Evolutionary conservation across 352 stramenopile genomes (phyloP).

Genomic region (Halophytophthora polymorphica): DNA sequence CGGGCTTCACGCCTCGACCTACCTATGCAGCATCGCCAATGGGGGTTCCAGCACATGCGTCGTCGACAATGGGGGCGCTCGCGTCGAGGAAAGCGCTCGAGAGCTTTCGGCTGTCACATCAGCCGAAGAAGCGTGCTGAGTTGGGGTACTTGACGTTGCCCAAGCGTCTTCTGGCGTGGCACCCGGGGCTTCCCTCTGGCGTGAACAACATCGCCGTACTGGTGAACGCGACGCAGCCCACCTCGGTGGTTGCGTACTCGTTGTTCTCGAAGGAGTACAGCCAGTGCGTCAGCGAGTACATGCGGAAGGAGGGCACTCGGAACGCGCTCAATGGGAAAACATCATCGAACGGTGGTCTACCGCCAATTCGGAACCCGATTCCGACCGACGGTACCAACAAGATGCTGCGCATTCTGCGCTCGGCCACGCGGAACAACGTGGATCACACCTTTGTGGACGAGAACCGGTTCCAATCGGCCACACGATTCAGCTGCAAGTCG

Average conservation of each 20-base stretch:
- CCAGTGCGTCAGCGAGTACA: constrained; percentile 69
- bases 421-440: constrained; percentile 71
- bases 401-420: constrained; percentile 71
- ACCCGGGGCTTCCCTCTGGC: constrained; percentile 70
- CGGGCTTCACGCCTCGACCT: constrained; percentile 8
- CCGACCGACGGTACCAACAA: constrained; percentile 28
- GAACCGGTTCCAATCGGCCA: constrained; percentile 77
- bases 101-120: constrained; percentile 57
- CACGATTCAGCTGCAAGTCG: constrained; percentile 85
- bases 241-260: constrained; percentile 83
- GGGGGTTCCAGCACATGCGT: constrained; percentile 37
- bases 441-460: constrained; percentile 86
- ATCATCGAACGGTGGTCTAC: constrained; percentile 29
- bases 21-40: constrained; percentile 19
- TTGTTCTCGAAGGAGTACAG: constrained; percentile 83
- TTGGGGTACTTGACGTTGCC: constrained; percentile 76
- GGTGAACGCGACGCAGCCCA: constrained; percentile 78
- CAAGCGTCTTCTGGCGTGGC: constrained; percentile 76
- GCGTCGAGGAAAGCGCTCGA: constrained; percentile 61
- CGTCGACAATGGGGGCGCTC: constrained; percentile 65
- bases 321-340: constrained; percentile 30
- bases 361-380: constrained; percentile 15
- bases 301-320: constrained; percentile 47
- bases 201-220: constrained; percentile 72
- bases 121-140: constrained; percentile 56